These are phyloP conservation scores for Suhomyces xylopsoci DNA, from an alignment of 805 yeast genomes.

Conservation along the genomic window DNA sequence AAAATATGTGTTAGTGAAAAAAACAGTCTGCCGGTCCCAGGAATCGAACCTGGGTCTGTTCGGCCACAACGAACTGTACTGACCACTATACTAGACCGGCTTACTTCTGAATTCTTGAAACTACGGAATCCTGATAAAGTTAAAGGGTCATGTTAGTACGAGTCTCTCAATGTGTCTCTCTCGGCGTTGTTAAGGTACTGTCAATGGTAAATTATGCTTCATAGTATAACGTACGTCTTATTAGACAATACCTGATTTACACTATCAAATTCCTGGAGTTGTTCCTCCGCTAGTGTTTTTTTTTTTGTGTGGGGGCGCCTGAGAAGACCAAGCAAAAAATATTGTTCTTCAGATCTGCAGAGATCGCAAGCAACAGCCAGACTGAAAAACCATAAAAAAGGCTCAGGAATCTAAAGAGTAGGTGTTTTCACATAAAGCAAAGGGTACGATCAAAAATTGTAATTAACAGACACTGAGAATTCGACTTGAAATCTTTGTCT, in stretches of 20 bases:
- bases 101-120: too few species aligned
- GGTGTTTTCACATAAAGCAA: neutral
- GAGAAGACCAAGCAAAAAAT: neutral
- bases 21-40: constrained; percentile 63
- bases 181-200: too few species aligned
- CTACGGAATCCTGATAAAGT: too few species aligned
- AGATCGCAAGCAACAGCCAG: neutral
- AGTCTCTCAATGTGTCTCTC: too few species aligned
- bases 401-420: neutral
- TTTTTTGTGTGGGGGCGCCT: neutral
- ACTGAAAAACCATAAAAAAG: neutral
- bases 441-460: neutral
- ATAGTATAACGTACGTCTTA: too few species aligned
- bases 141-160: too few species aligned
- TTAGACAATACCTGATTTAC: too few species aligned
- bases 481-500: neutral
- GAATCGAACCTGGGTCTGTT: constrained; percentile 73
- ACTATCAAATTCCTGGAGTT: too few species aligned
- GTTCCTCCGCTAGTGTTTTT: neutral
- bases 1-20: constrained; percentile 3
- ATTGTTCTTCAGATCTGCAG: neutral
- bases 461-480: too few species aligned
- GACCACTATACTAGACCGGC: constrained; percentile 61
- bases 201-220: too few species aligned
- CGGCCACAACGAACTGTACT: constrained; percentile 75